Evolutionary conservation across 2,329 filamentous ascomycete genomes (phyloP).

Genomic region (Sarocladium strictum): DNA sequence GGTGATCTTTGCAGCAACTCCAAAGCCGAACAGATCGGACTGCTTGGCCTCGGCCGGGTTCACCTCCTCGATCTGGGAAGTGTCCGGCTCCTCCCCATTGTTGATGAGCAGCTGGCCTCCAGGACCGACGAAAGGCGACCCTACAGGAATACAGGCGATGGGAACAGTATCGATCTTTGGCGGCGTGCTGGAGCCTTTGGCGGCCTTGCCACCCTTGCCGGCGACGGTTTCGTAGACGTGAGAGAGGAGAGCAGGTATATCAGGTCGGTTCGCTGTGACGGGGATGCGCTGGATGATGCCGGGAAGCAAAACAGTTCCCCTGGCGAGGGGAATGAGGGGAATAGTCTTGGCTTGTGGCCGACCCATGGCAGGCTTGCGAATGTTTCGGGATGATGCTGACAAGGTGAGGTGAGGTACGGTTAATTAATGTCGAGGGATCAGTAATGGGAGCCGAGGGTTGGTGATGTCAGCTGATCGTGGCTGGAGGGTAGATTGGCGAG

Average conservation of each 20-base stretch:
- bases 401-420: too few species aligned
- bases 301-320: constrained; percentile 76
- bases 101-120: constrained; percentile 73
- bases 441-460: too few species aligned
- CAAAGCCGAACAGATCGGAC: constrained; percentile 74
- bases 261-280: constrained; percentile 71
- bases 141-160: constrained; percentile 82
- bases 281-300: constrained; percentile 80
- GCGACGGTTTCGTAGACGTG: constrained; percentile 74
- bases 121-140: constrained; percentile 64
- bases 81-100: constrained; percentile 48
- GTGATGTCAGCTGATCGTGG: neutral
- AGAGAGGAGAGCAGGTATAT: constrained; percentile 82
- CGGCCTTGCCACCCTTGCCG: constrained; percentile 60
- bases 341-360: constrained; percentile 43
- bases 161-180: constrained; percentile 59
- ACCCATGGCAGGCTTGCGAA: constrained; percentile 25
- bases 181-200: constrained; percentile 54
- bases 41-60: constrained; percentile 56
- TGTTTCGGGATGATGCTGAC: neutral
- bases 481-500: neutral
- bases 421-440: too few species aligned
- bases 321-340: constrained; percentile 76
- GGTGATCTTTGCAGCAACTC: constrained; percentile 72
- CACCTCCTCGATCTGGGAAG: constrained; percentile 37